These are phyloP conservation scores for Tripterygium wilfordii DNA, from an alignment of 177 flowering plant genomes.

Conservation along the genomic window DNA sequence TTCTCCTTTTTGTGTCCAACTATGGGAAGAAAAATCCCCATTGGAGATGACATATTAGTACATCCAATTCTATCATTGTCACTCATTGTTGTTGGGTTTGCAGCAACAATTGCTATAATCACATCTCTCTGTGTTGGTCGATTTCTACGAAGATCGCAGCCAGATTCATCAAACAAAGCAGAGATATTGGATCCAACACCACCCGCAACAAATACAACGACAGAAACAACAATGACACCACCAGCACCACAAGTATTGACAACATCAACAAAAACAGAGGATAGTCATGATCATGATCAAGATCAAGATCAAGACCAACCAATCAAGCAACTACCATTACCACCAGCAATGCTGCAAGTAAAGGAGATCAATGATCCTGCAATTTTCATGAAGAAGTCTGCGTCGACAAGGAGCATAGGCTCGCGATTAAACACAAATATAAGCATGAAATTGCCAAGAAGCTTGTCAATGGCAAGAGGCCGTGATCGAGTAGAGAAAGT, in stretches of 20 bases:
- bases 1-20: neutral
- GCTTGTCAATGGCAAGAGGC: slow-evolving; percentile 13
- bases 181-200: slow-evolving; percentile 2
- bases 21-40: slow-evolving; percentile 42
- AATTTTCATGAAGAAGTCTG: neutral
- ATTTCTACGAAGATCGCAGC: slow-evolving; percentile 11
- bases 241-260: slow-evolving; percentile 4
- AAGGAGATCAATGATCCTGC: slow-evolving; percentile 2
- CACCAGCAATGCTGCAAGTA: slow-evolving; percentile 8
- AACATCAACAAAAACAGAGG: neutral
- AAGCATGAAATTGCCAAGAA: slow-evolving; percentile 35
- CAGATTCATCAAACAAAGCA: neutral
- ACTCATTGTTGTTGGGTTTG: slow-evolving; percentile 17
- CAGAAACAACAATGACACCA: neutral
- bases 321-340: slow-evolving; percentile 7
- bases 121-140: slow-evolving; percentile 28
- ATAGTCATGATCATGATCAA: neutral
- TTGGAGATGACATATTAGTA: slow-evolving; percentile 5
- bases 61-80: slow-evolving; percentile 21
- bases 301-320: neutral
- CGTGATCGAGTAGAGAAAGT: slow-evolving; percentile 8
- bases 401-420: slow-evolving; percentile 11
- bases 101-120: slow-evolving; percentile 22
- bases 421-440: slow-evolving; percentile 24
- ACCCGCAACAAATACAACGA: neutral